Base-by-base conservation (phyloP, 2,329 filamentous ascomycete species). In the Onygenales sp. region DNA sequence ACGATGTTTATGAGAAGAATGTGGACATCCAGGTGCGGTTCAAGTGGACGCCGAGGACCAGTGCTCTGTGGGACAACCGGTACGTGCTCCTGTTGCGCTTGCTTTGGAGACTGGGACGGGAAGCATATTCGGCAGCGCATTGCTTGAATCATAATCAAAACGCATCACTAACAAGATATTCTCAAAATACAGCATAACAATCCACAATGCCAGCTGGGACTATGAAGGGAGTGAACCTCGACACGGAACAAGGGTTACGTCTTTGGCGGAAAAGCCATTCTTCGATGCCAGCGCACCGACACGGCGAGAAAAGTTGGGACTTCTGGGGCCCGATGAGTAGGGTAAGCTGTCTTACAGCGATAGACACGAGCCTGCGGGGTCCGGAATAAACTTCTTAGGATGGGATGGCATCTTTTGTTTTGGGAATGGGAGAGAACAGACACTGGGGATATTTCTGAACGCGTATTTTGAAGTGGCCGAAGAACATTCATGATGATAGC, bases 121-220 rank as follows among this genome's bases (percentile, higher is more conserved):
- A 27, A 27, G 21, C 3, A 27, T 1, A 27, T 27, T 27, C 21
- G 3, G 21, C 21, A 27, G 21, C 21, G 21, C 21, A 27, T 27
- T 27, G 21, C 21, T 5, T 27, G 5, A 27, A 27, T 27, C 21
- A 27, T 5, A 27, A 27, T 27, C 21, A 27, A 3, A 27, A 27
- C 21, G 21, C 21, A 27, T 4, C 5, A n/a, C 11, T 17, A 14
- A 43, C 41, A 14, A 7, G 3, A 8, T n/a, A n/a, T 14, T 14
- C 14, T 14, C 11, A 14, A n/a, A n/a, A 39, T 43, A 17, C 36
- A 81, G 82, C 41, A 84, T 87, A 55, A 87, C 85, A 0, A 87
- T 87, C 39, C 84, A 89, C 60, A 87, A 86, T 57, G 85, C 84
- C 0, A 84, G 80, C 60, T 89, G 84, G 83, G 84, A 89, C 59